These are phyloP conservation scores for Vanrija sp. DNA, from an alignment of 1,284 basidiomycete species.

Conservation along the genomic window DNA sequence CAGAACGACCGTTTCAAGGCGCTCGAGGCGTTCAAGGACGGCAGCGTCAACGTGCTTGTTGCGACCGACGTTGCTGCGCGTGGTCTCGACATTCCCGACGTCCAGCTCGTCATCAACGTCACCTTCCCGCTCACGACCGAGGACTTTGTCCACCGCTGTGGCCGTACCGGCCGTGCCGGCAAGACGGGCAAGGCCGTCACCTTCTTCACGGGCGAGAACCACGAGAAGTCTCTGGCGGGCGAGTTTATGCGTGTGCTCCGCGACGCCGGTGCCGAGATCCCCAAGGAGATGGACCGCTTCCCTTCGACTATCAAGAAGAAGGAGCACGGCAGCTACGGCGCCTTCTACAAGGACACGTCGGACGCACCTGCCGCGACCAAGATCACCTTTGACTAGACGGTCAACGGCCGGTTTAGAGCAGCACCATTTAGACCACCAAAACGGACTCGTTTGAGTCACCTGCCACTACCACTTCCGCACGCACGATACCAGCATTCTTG, in stretches of 20 bases:
- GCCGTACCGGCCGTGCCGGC: slow-evolving; percentile 90
- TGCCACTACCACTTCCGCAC: too few species aligned
- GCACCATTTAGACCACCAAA: too few species aligned
- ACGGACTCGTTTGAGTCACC: too few species aligned
- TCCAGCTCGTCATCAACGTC: slow-evolving; percentile 87
- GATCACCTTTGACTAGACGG: slow-evolving; percentile 66
- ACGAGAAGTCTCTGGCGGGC: slow-evolving; percentile 84
- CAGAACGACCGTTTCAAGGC: slow-evolving; percentile 83
- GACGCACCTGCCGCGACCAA: slow-evolving; percentile 76
- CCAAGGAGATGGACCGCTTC: slow-evolving; percentile 78
- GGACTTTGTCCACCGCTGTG: slow-evolving; percentile 95
- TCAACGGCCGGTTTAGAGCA: not conserved
- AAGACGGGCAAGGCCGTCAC: slow-evolving; percentile 89
- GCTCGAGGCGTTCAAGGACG: slow-evolving; percentile 84
- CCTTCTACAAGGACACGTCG: slow-evolving; percentile 75
- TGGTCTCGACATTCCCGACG: slow-evolving; percentile 95
- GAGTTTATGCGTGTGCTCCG: slow-evolving; percentile 88
- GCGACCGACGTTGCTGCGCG: slow-evolving; percentile 97
- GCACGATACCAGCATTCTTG: not conserved
- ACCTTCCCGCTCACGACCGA: slow-evolving; percentile 90
- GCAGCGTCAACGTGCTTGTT: slow-evolving; percentile 77
- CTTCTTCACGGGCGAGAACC: slow-evolving; percentile 88
- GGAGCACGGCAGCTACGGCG: slow-evolving; percentile 54
- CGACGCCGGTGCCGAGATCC: slow-evolving; percentile 71
- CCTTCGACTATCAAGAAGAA: slow-evolving; percentile 98